These are phyloP conservation scores for Penicillium brasilianum DNA, from an alignment of 2,329 filamentous ascomycete genomes.

Conservation along the genomic window DNA sequence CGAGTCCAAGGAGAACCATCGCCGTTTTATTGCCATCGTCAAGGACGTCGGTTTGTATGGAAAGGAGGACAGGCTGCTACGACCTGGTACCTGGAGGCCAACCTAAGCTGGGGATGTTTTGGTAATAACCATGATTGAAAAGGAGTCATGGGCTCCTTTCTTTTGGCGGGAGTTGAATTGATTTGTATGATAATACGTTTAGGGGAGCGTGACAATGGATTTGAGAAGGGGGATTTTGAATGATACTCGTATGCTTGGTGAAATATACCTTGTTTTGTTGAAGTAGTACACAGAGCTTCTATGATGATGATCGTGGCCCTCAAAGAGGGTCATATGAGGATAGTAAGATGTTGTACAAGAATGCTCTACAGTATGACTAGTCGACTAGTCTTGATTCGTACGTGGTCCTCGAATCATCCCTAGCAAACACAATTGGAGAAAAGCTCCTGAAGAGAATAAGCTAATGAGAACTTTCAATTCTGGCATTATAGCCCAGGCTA, in stretches of 20 bases:
- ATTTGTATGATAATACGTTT: background rate
- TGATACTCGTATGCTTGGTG: background rate
- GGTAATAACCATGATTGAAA: too few species aligned
- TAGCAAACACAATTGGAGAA: background rate
- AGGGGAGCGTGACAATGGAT: background rate
- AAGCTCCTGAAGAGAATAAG: background rate
- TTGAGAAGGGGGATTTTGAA: background rate
- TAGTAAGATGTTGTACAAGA: background rate
- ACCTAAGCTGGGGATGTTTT: slow-evolving; percentile 18
- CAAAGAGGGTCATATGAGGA: background rate
- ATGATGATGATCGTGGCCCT: background rate
- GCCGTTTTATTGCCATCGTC: slow-evolving; percentile 50
- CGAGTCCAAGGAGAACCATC: slow-evolving; percentile 48
- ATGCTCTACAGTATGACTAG: too few species aligned
- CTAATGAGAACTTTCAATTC: background rate
- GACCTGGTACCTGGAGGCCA: slow-evolving; percentile 44
- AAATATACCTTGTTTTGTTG: background rate
- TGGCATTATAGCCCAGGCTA: background rate
- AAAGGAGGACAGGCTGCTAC: slow-evolving; percentile 48
- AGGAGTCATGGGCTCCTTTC: background rate
- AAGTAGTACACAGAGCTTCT: too few species aligned
- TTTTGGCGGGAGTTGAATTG: background rate
- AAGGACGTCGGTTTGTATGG: slow-evolving; percentile 51
- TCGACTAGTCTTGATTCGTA: background rate
- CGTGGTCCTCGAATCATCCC: background rate